Evolutionary conservation across 176 grass and related monocot species (phyloP), one percentile per base, ranked within the genome.

Genomic region (Calamus simplicifolius): DNA sequence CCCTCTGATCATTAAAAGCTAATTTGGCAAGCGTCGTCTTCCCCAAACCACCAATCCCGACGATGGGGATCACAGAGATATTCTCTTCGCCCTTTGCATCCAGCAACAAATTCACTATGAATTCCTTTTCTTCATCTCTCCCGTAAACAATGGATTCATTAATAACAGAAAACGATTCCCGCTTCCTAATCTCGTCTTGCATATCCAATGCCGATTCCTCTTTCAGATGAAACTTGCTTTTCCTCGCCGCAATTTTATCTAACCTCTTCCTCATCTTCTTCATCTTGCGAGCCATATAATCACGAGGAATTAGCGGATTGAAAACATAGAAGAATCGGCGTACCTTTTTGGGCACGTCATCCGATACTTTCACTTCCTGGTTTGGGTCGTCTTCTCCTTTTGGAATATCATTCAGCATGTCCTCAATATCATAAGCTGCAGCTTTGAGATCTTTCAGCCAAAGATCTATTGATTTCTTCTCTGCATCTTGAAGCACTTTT

Each of bases 201-300:
- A 30, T 18, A 49, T 75, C n/a, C 17, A 51, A 50, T 25, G 25
- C 48, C 1, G 16, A 50, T 21, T 53, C 72, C 27, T 56, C 51
- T 35, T 55, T 75, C 4, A 75, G 38, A 31, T 49, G 16, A 21
- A 65, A 75, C 15, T 51, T 15, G 6, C 8, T 75, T 27, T 60
- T 51, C 54, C 17, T 10, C 19, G 26, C 25, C 27, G 52, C 72
- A 27, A 75, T 66, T 23, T 66, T 56, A 4, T 64, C 29, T 55
- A 75, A 63, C 58, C 61, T 75, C 35, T 25, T 49, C 29, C 61
- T 75, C 52, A 66, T 56, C 28, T 54, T 57, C 72, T 75, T 75
- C 72, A 73, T 50, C 30, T 63, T 73, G 1, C 23, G 18, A 53
- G 43, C 59, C 25, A 69, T 50, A 30, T 1, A 0, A 23, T n/a